Percentiles rank a stretch among this genome's conserved stretches.
phyloP scores from a whole-genome alignment of 192 early-diverging fungal species.

The Gryganskiella cystojenkinii region DNA sequence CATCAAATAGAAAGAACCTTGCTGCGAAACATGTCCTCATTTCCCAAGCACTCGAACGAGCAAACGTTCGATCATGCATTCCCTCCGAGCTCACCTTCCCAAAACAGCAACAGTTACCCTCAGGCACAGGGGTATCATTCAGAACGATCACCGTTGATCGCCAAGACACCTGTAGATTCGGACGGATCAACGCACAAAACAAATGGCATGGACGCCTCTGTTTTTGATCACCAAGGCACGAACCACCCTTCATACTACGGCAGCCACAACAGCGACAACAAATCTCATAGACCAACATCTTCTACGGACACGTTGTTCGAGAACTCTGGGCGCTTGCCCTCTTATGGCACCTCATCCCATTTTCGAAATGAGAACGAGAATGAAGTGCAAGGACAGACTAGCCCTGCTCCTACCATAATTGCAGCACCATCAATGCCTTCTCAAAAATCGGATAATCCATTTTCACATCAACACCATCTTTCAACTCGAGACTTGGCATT shows the following conservation, averaged over 20 bases:
- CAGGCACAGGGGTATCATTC: conserved; percentile 5
- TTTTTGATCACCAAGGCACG: neutral
- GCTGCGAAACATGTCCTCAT: conserved; percentile 23
- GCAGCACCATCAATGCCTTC: too few relatives aligned
- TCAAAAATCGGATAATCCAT: too few relatives aligned
- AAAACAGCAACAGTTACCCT: neutral
- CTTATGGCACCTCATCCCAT: too few relatives aligned
- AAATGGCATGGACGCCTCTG: neutral
- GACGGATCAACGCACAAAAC: too few relatives aligned
- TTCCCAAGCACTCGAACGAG: conserved; percentile 39
- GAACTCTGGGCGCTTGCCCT: too few relatives aligned
- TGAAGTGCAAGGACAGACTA: neutral
- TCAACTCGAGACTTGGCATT: conserved; percentile 11
- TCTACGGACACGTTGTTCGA: conserved; percentile 32
- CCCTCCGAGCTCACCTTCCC: conserved; percentile 18
- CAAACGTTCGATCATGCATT: conserved; percentile 31
- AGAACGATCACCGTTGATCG: conserved; percentile 37
- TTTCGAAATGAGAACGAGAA: neutral
- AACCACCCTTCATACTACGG: conserved; percentile 6
- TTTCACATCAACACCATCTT: neutral
- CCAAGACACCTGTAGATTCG: conserved; percentile 18
- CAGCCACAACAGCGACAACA: conserved; percentile 5
- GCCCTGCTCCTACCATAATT: neutral
- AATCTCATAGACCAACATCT: neutral
- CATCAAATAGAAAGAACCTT: too few relatives aligned